Base-by-base conservation (phyloP, 305 asterid species). In the Fraxinus latifolia region DNA sequence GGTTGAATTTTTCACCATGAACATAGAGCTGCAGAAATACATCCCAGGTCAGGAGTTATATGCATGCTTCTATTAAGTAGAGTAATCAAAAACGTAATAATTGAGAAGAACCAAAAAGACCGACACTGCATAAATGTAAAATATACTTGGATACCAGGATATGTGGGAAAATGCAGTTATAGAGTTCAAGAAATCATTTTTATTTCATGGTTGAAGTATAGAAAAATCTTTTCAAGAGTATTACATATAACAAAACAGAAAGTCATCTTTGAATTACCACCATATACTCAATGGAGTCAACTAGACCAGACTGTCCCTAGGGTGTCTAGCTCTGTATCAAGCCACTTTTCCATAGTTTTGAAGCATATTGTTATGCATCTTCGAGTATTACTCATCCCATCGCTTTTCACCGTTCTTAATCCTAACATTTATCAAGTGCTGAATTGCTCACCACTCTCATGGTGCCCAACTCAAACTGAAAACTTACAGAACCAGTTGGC, bases 1-100 rank as follows among this genome's bases (percentile, higher is more conserved):
- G 99, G 85, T 88, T 90, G 85, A 94, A 96, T 79, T 92, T 93
- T 88, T 96, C 99, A 78, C 77, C 90, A 76, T 85, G 92, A 85
- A 93, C 88, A 76, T 88, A 90, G 79, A 96, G 99, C 98, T 96
- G 97, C 93, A 90, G 39, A 50, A 76, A 82, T 36, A 78, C 76
- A 77, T 84, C 76, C 77, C 39, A 81, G 44, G 15, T 79, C 58
- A 70, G 44, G 79, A 79, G 80, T 81, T 42, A 11, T 39, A 62
- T 21, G 25, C 78, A 77, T 19, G 19, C 33, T 50, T 12, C 29
- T 21, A 60, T 60, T 3, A 67, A 50, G 73, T 42, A n/a, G 14
- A 31, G 17, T 15, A 32, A 33, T 3, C 25, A 7, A 37, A 23
- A 31, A n/a, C 15, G 23, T 0, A 32, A 78, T 5, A 17, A 17